Percentiles rank a stretch among this genome's conserved stretches.
phyloP scores from a whole-genome alignment of 2,329 filamentous ascomycete genomes.

The Alternaria gaisen region DNA sequence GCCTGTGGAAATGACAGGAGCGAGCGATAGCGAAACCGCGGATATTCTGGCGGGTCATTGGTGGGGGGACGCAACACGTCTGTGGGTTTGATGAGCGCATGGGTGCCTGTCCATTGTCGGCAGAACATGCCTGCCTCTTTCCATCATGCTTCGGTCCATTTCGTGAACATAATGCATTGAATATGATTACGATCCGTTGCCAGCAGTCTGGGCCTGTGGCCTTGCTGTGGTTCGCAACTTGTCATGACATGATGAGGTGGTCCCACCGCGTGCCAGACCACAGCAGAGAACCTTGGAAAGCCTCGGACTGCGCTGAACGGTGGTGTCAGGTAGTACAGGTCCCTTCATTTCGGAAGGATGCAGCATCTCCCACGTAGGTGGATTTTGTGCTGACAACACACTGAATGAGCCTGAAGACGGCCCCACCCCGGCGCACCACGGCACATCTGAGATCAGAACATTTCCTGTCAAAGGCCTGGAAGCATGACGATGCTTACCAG shows the following conservation, averaged over 20 bases:
- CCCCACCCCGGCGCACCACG: slow-evolving; percentile 36
- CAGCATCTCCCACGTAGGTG: slow-evolving; percentile 49
- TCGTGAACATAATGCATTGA: slow-evolving; percentile 21
- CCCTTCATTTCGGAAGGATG: slow-evolving; percentile 53
- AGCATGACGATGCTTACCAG: slow-evolving; percentile 37
- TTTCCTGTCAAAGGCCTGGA: slow-evolving; percentile 32
- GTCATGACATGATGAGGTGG: slow-evolving; percentile 25
- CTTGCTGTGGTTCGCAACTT: slow-evolving; percentile 26
- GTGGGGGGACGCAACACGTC: slow-evolving; percentile 26
- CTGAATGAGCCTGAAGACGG: slow-evolving; percentile 50
- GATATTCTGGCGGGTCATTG: slow-evolving; percentile 43
- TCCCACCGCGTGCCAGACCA: slow-evolving; percentile 20
- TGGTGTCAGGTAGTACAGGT: slow-evolving; percentile 44
- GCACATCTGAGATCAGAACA: slow-evolving; percentile 33
- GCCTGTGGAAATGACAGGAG: slow-evolving; percentile 48
- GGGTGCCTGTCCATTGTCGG: slow-evolving; percentile 39
- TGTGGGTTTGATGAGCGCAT: slow-evolving; percentile 50
- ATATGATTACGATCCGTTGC: slow-evolving; percentile 17
- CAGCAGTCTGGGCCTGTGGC: slow-evolving; percentile 25
- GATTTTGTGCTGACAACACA: slow-evolving; percentile 48
- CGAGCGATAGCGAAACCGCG: slow-evolving; percentile 37
- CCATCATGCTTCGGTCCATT: slow-evolving; percentile 23
- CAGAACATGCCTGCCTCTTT: slow-evolving; percentile 33
- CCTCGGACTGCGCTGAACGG: slow-evolving; percentile 24
- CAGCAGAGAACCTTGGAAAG: slow-evolving; percentile 14